Conservation (phyloP, 2,329 filamentous ascomycete genomes). For the Alternaria postmessia region DNA sequence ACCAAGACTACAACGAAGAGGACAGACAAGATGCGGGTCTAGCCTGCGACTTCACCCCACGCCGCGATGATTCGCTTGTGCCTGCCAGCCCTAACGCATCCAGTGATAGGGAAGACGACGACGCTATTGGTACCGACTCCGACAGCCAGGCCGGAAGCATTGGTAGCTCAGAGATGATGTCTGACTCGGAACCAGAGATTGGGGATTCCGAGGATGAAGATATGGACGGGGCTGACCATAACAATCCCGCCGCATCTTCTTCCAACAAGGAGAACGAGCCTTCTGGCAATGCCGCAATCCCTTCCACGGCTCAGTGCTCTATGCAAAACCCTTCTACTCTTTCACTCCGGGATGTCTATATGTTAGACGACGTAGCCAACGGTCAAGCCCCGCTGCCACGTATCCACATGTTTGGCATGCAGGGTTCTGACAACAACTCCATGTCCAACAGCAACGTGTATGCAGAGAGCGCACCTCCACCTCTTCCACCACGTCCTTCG, state of each 20-base stretch:
- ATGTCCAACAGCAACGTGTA: constrained; percentile 1
- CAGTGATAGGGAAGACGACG: constrained; percentile 12
- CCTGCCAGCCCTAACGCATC: background rate
- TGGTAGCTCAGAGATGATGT: constrained; percentile 14
- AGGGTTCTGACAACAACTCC: background rate
- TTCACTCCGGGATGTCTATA: constrained; percentile 1
- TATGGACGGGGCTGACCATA: background rate
- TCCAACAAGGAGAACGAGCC: background rate
- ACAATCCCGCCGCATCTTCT: background rate
- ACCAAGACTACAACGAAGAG: constrained; percentile 12
- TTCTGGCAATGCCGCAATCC: background rate
- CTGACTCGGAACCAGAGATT: constrained; percentile 14
- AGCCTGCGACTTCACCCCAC: background rate
- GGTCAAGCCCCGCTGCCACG: constrained; percentile 4
- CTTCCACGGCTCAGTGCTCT: background rate
- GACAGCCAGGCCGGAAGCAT: constrained; percentile 21
- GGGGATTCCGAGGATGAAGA: constrained; percentile 17
- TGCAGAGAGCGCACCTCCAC: constrained; percentile 14
- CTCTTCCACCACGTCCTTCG: constrained; percentile 30
- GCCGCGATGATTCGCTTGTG: background rate
- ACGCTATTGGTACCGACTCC: constrained; percentile 8
- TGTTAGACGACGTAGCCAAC: background rate
- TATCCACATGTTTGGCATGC: constrained; percentile 1
- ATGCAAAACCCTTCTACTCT: background rate
- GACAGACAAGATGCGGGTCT: background rate